These are phyloP conservation scores for Phytopythium ostracodes DNA, from an alignment of 352 stramenopile species.

Conservation along the genomic window DNA sequence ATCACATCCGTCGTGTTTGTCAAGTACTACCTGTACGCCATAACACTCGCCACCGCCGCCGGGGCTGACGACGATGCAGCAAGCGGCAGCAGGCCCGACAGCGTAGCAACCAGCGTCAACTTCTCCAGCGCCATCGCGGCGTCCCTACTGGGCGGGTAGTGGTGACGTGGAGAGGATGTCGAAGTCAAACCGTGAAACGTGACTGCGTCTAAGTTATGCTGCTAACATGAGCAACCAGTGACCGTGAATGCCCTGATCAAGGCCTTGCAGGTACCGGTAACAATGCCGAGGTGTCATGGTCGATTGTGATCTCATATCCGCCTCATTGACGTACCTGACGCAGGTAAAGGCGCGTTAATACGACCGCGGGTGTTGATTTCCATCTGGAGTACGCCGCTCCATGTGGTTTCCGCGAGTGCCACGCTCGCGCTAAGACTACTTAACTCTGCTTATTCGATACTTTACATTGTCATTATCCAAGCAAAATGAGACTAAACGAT, in stretches of 20 bases:
- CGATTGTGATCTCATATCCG: no score
- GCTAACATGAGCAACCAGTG: background rate
- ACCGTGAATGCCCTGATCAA: no score
- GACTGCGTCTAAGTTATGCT: background rate
- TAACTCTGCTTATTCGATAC: background rate
- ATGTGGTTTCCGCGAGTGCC: slow-evolving; percentile 1
- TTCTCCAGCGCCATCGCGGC: slow-evolving; percentile 5
- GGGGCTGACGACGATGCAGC: background rate
- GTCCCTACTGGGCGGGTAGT: background rate
- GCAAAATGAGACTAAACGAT: background rate
- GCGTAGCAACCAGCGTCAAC: slow-evolving; percentile 5
- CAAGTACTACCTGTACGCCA: slow-evolving; percentile 26
- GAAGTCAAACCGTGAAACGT: background rate
- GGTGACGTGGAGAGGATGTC: background rate
- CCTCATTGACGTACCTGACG: no score
- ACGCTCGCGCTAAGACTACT: background rate
- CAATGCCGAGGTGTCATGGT: no score
- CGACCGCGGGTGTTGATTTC: background rate
- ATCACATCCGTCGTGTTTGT: slow-evolving; percentile 90
- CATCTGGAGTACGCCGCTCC: background rate
- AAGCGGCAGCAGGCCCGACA: background rate
- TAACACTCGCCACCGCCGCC: background rate
- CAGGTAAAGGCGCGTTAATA: background rate
- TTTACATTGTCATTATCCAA: background rate
- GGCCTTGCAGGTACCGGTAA: no score